Evolutionary conservation across 441 rosid genomes (phyloP), one percentile per base, ranked within the genome.

Genomic region (Croton setiger): DNA sequence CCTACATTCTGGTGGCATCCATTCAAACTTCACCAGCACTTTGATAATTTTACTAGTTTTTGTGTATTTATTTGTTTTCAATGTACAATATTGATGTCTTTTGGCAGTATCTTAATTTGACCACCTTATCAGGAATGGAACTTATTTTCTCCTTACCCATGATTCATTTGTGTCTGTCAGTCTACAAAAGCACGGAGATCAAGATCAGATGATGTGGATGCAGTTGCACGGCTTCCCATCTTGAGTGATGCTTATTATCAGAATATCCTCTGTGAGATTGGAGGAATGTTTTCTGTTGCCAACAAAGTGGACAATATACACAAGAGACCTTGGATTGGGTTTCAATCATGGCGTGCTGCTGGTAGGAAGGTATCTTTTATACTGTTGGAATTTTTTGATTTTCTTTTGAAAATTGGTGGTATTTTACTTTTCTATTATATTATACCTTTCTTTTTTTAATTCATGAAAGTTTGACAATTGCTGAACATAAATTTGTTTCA

Each of bases 261-360:
- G 67, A 82, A 91, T 78, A 64, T 85, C 69, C 87, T 93, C 35
- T 93, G 99, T 76, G 99, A 96, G 81, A 78, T 87, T 65, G 99
- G 99, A 74, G 99, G 99, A 79, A 88, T 96, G 97, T 88, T 96
- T 81, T 81, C 98, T 45, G 79, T 96, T 68, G 99, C 99, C 72
- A 87, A 85, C 66, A 86, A 70, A 85, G 94, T 96, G 75, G 99
- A 96, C 77, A 83, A 82, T 76, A 81, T 93, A 74, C 99, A 96
- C 81, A 83, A 68, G 78, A 89, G 97, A 79, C 99, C 99, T 72
- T 96, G 99, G 99, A 96, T 96, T 76, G 99, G 99, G 66, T 95
- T 95, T 82, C 97, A 91, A 73, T 90, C 99, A 73, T 95, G 99
- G 93, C 91, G 83, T 72, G 93, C 98, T 78, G 84, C 96, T 73